phyloP scores from a whole-genome alignment of 345 rosid species.

The Populus ilicifolia region DNA sequence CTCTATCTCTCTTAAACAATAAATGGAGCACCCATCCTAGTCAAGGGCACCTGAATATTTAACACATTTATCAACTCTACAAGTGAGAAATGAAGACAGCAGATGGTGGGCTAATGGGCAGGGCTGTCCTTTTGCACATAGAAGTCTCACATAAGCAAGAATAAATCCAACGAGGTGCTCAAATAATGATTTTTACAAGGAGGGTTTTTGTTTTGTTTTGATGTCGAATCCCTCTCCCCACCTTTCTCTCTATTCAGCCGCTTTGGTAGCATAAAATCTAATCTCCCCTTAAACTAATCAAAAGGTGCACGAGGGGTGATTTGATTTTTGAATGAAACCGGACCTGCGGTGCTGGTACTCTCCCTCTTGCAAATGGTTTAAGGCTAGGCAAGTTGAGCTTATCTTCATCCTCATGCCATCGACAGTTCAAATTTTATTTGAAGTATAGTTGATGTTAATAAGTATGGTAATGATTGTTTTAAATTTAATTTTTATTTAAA shows the following conservation, averaged over 20 bases:
- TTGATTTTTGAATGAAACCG: background rate
- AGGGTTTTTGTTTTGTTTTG: background rate
- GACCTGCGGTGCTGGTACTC: no score
- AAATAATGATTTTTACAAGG: background rate
- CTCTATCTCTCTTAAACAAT: background rate
- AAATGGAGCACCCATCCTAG: constrained; percentile 11
- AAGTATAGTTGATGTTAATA: background rate
- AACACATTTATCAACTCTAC: background rate
- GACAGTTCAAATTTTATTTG: constrained; percentile 8
- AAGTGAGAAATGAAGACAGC: background rate
- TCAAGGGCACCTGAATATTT: constrained; percentile 12
- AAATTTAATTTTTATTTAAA: no score
- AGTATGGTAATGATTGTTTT: no score
- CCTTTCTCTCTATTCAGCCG: background rate
- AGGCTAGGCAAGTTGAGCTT: constrained; percentile 29
- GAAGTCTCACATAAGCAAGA: background rate
- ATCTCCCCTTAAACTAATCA: background rate
- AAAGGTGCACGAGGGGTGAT: background rate
- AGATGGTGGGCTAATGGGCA: constrained; percentile 5
- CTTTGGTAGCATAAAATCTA: background rate
- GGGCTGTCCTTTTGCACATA: constrained; percentile 1
- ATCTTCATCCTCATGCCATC: constrained; percentile 9
- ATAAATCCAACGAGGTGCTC: background rate
- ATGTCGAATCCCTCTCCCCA: background rate
- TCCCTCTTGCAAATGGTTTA: constrained; percentile 12